phyloP scores from a whole-genome alignment of 1,139 yeast genomes.

The Petasospora fabianii region DNA sequence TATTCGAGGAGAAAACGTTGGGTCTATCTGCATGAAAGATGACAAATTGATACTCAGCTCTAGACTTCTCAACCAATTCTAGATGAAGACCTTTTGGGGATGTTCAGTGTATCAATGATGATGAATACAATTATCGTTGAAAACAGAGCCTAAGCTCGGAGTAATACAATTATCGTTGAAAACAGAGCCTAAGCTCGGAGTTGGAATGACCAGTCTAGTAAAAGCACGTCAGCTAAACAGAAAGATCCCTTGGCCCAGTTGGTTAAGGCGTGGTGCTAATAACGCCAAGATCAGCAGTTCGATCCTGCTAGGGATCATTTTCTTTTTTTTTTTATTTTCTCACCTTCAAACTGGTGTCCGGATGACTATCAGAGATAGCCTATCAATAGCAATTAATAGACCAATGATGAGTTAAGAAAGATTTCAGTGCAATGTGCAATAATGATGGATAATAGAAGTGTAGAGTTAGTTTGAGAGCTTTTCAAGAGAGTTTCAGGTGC shows the following conservation, averaged over 20 bases:
- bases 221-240: background rate
- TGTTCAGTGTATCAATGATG: no score
- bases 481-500: no score
- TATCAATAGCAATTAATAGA: no score
- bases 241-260: conserved; percentile 75
- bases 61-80: no score
- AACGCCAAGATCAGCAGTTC: conserved; percentile 81
- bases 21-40: no score
- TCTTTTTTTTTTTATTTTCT: conserved; percentile 18
- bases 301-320: conserved; percentile 81
- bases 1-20: no score
- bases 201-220: background rate
- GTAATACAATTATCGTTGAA: background rate
- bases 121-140: background rate
- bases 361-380: conserved; percentile 2
- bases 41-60: no score
- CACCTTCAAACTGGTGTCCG: conserved; percentile 3
- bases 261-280: conserved; percentile 92
- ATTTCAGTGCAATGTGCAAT: no score
- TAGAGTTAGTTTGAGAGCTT: no score
- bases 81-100: no score
- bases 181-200: background rate
- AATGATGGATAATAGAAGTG: no score
- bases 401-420: no score
- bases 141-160: background rate